Evolutionary conservation across 208 protist species (phyloP).

Genomic region (Blechomonas ayalai): DNA sequence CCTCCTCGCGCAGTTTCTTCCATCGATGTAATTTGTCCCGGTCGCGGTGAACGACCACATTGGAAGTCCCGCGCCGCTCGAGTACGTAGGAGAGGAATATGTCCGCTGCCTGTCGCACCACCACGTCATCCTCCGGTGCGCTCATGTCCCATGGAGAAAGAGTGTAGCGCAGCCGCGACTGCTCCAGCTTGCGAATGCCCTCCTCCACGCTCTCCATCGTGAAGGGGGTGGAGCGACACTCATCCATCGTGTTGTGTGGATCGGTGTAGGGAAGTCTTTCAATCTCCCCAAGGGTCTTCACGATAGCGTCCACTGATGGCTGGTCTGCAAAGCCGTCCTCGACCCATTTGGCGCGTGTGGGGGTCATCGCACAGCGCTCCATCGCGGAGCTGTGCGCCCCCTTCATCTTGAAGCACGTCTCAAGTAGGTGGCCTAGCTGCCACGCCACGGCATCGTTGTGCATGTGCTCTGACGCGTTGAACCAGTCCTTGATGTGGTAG

Average conservation of each 20-base stretch:
- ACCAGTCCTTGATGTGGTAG: conserved; percentile 91
- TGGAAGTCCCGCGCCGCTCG: conserved; percentile 41
- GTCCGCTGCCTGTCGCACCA: conserved; percentile 58
- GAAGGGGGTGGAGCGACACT: conserved; percentile 47
- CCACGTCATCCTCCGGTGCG: conserved; percentile 65
- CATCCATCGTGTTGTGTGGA: conserved; percentile 66
- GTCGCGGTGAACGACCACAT: conserved; percentile 54
- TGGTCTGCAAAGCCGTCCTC: conserved; percentile 90
- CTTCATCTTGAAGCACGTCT: conserved; percentile 83
- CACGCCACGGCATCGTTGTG: conserved; percentile 89
- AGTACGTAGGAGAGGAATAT: conserved; percentile 84
- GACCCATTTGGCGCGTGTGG: conserved; percentile 75
- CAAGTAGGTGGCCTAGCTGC: conserved; percentile 86
- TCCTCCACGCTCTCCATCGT: conserved; percentile 56
- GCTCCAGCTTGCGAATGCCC: conserved; percentile 44
- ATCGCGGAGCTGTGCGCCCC: conserved; percentile 71
- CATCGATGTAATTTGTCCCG: conserved; percentile 51
- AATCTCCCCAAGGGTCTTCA: conserved; percentile 68
- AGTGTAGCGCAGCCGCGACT: conserved; percentile 61
- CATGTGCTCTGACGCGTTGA: conserved; percentile 86
- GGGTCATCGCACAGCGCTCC: conserved; percentile 82
- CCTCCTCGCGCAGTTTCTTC: conserved; percentile 61
- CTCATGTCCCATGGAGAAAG: conserved; percentile 78
- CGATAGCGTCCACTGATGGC: conserved; percentile 62
- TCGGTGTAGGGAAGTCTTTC: conserved; percentile 57